Evolutionary conservation across 441 rosid genomes (phyloP).

Genomic region (Cnidoscolus chayamansa): DNA sequence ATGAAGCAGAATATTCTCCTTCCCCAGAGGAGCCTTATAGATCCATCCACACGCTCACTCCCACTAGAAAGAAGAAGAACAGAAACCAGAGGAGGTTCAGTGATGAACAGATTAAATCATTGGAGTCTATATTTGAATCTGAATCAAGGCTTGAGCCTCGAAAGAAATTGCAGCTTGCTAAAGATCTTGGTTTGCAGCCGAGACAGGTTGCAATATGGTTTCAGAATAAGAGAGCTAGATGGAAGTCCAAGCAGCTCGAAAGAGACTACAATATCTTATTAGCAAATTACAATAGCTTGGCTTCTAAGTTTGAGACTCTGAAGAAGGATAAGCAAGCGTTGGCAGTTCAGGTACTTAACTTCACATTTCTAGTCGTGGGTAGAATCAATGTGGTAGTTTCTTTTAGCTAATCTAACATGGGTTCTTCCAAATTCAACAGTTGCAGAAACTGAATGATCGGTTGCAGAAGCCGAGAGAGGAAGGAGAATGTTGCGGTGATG

Average conservation of each 20-base stretch:
- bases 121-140: conserved; percentile 64
- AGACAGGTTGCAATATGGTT: conserved; percentile 93
- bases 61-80: conserved; percentile 41
- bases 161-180: conserved; percentile 67
- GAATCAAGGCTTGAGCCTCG: conserved; percentile 77
- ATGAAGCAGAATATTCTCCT: conserved; percentile 40
- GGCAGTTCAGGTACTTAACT: conserved; percentile 47
- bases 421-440: conserved; percentile 31
- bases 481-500: conserved; percentile 31
- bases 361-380: no score
- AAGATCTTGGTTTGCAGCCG: conserved; percentile 77
- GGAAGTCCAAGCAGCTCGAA: conserved; percentile 83
- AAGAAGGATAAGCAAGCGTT: conserved; percentile 75
- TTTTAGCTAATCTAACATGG: not conserved
- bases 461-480: conserved; percentile 35
- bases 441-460: conserved; percentile 51
- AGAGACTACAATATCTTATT: conserved; percentile 48
- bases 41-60: conserved; percentile 18
- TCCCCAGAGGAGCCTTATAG: conserved; percentile 33
- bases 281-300: conserved; percentile 46
- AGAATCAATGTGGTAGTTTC: no score
- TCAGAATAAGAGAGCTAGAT: conserved; percentile 86
- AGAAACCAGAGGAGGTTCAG: conserved; percentile 67
- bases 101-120: conserved; percentile 75
- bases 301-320: conserved; percentile 51